These are phyloP conservation scores for Chiua virens DNA, from an alignment of 768 basidiomycete genomes.

Conservation along the genomic window DNA sequence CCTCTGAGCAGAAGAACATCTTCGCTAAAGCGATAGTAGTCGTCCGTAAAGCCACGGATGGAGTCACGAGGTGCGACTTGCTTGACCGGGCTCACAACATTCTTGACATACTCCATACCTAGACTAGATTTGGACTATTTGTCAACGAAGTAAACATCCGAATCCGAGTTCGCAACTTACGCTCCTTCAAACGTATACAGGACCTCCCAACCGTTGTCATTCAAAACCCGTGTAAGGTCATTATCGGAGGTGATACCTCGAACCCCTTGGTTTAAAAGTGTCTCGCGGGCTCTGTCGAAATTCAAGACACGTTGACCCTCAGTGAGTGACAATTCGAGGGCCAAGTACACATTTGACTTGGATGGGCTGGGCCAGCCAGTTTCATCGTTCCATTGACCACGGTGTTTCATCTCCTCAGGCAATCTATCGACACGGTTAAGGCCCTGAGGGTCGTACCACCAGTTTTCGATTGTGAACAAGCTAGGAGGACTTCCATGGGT, in stretches of 20 bases:
- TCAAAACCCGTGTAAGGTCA: constrained; percentile 28
- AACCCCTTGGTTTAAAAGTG: constrained; percentile 16
- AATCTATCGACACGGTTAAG: constrained; percentile 40
- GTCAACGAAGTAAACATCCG: constrained; percentile 5
- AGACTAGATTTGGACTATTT: constrained; percentile 23
- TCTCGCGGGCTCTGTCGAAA: constrained; percentile 23
- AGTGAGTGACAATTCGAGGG: constrained; percentile 17
- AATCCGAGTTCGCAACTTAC: constrained; percentile 25
- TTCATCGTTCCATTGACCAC: constrained; percentile 32
- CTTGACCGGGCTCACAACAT: constrained; percentile 38
- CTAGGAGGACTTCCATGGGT: constrained; percentile 20
- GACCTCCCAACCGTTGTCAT: constrained; percentile 36
- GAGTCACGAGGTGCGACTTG: constrained; percentile 36
- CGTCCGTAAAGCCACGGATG: constrained; percentile 42
- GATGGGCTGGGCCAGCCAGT: constrained; percentile 22
- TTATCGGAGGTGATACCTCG: constrained; percentile 25
- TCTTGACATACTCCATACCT: constrained; percentile 45
- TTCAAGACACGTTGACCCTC: constrained; percentile 20
- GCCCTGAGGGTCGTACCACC: constrained; percentile 39
- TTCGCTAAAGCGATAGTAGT: constrained; percentile 33
- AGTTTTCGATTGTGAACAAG: constrained; percentile 38
- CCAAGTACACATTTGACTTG: constrained; percentile 19
- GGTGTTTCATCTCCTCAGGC: constrained; percentile 30
- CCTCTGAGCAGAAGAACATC: constrained; percentile 43
- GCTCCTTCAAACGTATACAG: constrained; percentile 40